Percentiles rank a stretch among this genome's conserved stretches.
Conservation (phyloP, 352 stramenopile species). For the Pythium vanterpoolii region DNA sequence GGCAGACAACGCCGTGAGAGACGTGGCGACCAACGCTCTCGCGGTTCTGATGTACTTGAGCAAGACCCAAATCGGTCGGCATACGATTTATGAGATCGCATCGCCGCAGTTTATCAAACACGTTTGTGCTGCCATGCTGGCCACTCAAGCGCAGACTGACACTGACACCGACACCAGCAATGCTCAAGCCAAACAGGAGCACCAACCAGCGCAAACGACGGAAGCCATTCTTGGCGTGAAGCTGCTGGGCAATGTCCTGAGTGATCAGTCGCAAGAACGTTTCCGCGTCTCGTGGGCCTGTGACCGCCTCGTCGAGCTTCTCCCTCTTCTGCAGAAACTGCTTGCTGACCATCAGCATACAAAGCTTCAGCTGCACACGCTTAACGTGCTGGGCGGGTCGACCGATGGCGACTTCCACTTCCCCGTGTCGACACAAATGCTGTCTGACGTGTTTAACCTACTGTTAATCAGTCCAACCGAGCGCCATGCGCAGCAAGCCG, state of each 20-base stretch:
- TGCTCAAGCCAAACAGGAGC: not conserved
- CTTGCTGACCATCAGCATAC: slow-evolving; percentile 38
- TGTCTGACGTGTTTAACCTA: slow-evolving; percentile 61
- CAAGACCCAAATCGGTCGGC: slow-evolving; percentile 23
- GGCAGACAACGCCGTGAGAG: not conserved
- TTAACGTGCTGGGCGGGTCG: slow-evolving; percentile 39
- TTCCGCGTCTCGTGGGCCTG: slow-evolving; percentile 28
- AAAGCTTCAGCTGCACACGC: slow-evolving; percentile 40
- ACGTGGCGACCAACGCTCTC: slow-evolving; percentile 26
- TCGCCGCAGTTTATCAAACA: slow-evolving; percentile 22
- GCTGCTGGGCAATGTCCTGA: slow-evolving; percentile 47
- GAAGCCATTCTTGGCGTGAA: slow-evolving; percentile 30
- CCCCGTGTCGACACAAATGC: slow-evolving; percentile 42
- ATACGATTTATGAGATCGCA: slow-evolving; percentile 21
- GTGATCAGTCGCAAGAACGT: slow-evolving; percentile 23
- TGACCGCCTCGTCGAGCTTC: slow-evolving; percentile 28
- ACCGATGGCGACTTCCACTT: slow-evolving; percentile 41
- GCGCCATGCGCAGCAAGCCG: slow-evolving; percentile 34
- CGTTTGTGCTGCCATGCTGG: slow-evolving; percentile 21
- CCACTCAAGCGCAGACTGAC: not conserved
- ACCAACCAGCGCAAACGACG: not conserved
- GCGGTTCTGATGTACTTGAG: slow-evolving; percentile 29
- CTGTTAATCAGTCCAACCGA: slow-evolving; percentile 48
- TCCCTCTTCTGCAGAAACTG: slow-evolving; percentile 25
- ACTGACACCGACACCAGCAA: not conserved